Base-by-base conservation (phyloP, 2,329 filamentous ascomycete species). In the Bipolaris zeicola region DNA sequence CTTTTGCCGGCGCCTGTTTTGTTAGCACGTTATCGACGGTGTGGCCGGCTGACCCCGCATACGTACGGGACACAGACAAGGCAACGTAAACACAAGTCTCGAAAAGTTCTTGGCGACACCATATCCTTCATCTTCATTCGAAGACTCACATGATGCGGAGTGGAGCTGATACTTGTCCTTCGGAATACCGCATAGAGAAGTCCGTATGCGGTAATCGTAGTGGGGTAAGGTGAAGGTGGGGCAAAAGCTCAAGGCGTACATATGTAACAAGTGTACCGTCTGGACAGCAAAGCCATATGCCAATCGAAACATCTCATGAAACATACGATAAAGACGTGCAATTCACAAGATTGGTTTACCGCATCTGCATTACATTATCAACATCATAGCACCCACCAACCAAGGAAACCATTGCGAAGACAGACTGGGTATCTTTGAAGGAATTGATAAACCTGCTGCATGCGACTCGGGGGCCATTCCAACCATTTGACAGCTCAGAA, bases 1-100 rank as follows among this genome's bases (percentile, higher is more conserved):
- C 44, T 58, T 60, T 47, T 60, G 43, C 58, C 58, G 58, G 55
- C 55, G 58, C 50, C 50, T 58, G 43, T 39, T 47, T 48, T 42
- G 50, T 39, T 34, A n/a, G 18, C 13, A 36, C 47, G 37, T 48
- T 48, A 16, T 51, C 20, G 16, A 33, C 20, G 26, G 20, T 3
- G 18, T 26, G 26, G 16, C 14, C 26, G 42, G 24, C 2, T 34
- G 43, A 46, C 43, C 43, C 28, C 43, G 43, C 43, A 46, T 26
- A 33, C 13, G 14, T 26, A 28, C 28, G 43, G 43, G 43, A 33
- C 28, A 31, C 28, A 31, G 28, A 31, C 28, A 10, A 10, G 28
- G 28, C 28, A 31, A 13, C 28, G 28, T 31, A 31, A 31, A 31
- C 28, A 31, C 28, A 31, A 10, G 5, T 31, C 28, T 31, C 28